Evolutionary conservation across 2,329 filamentous ascomycete genomes (phyloP).

Genomic region (Tympanopsis confertula): DNA sequence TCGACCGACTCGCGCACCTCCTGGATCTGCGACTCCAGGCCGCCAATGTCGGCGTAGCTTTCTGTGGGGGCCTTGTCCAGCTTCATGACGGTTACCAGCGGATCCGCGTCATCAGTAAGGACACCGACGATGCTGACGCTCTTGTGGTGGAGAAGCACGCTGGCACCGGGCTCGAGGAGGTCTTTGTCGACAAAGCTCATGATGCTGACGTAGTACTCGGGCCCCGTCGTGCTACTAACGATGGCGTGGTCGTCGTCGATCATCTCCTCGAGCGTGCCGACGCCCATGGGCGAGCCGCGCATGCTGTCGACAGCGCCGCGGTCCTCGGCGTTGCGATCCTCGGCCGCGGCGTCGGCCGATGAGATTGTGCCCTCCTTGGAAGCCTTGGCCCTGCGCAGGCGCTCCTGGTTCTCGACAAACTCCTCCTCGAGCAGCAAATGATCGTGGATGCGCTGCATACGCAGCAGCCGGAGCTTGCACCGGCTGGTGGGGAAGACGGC

Average conservation of each 20-base stretch:
- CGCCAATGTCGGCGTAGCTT: conserved; percentile 68
- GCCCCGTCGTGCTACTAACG: conserved; percentile 64
- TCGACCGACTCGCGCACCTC: conserved; percentile 68
- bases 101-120: conserved; percentile 65
- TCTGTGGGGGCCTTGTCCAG: conserved; percentile 68
- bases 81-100: conserved; percentile 67
- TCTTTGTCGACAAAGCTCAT: conserved; percentile 75
- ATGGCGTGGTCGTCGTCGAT: conserved; percentile 74
- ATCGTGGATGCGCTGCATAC: conserved; percentile 69
- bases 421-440: conserved; percentile 66
- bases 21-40: conserved; percentile 62
- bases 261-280: conserved; percentile 66
- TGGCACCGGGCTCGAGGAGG: conserved; percentile 62
- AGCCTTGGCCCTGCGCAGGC: conserved; percentile 56
- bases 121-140: conserved; percentile 68
- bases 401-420: conserved; percentile 70
- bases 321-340: conserved; percentile 62
- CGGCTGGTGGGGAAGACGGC: conserved; percentile 62
- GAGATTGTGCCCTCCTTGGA: conserved; percentile 38
- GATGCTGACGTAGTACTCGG: conserved; percentile 69
- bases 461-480: conserved; percentile 65
- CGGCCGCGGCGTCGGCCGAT: conserved; percentile 47
- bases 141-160: conserved; percentile 66
- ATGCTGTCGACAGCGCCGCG: conserved; percentile 65
- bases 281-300: conserved; percentile 68